phyloP scores from a whole-genome alignment of 2,329 filamentous ascomycete genomes.

The Fusarium austroafricanum region DNA sequence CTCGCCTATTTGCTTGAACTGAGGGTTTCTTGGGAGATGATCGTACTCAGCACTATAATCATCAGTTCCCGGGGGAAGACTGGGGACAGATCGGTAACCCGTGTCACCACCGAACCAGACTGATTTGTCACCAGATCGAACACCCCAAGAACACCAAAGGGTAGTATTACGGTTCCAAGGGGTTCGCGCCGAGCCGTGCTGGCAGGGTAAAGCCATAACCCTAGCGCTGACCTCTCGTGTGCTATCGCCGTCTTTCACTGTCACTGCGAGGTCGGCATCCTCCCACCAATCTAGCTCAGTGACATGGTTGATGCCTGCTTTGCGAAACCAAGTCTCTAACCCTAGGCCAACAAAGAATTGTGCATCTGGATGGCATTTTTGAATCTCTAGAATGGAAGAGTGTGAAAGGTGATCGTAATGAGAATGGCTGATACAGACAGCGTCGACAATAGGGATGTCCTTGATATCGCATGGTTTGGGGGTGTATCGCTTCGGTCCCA shows the following conservation, averaged over 20 bases:
- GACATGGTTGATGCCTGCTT: constrained; percentile 76
- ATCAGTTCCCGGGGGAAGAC: constrained; percentile 69
- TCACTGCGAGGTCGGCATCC: constrained; percentile 76
- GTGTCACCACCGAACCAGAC: constrained; percentile 93
- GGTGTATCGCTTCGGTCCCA: constrained; percentile 83
- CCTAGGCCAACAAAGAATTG: constrained; percentile 92
- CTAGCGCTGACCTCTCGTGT: constrained; percentile 70
- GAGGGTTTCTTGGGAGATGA: constrained; percentile 78
- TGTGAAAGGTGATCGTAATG: constrained; percentile 95
- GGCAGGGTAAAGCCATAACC: constrained; percentile 82
- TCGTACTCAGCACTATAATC: constrained; percentile 77
- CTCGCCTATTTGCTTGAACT: constrained; percentile 85
- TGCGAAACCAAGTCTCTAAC: constrained; percentile 83
- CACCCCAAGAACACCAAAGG: constrained; percentile 89
- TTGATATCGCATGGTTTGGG: constrained; percentile 78
- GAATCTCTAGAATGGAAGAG: constrained; percentile 77
- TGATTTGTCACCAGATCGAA: constrained; percentile 78
- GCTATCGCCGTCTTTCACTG: constrained; percentile 46
- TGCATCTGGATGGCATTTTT: constrained; percentile 76
- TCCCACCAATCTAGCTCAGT: constrained; percentile 98
- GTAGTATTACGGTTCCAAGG: constrained; percentile 78
- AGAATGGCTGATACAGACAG: constrained; percentile 85
- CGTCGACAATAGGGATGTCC: constrained; percentile 81
- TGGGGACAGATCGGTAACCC: constrained; percentile 83
- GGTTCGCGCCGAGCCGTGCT: constrained; percentile 80